Evolutionary conservation across 805 yeast genomes (phyloP).

Genomic region (Saccharomycopsis malanga): DNA sequence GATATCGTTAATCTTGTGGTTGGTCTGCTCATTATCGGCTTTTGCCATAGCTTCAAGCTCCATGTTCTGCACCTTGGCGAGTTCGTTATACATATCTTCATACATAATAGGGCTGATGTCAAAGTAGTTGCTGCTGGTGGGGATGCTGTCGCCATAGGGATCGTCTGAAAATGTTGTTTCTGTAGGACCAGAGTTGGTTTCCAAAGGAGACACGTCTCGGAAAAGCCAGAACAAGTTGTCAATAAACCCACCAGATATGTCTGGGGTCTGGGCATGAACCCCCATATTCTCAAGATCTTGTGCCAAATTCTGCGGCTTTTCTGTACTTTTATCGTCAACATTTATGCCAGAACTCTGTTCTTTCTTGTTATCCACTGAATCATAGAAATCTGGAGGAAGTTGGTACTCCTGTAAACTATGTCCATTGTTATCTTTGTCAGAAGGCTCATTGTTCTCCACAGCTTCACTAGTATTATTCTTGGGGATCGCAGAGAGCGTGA

Average conservation of each 20-base stretch:
- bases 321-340: no score
- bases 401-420: no score
- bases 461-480: no score
- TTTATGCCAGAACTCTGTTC: no score
- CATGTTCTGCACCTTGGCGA: neutral
- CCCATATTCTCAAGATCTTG: no score
- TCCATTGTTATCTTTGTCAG: no score
- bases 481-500: neutral
- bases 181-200: neutral
- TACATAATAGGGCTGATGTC: neutral
- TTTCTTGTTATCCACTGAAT: no score
- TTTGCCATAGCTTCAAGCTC: neutral
- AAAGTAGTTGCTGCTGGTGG: neutral
- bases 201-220: constrained; percentile 11
- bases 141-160: neutral
- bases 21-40: neutral
- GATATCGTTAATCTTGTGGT: neutral
- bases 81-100: neutral
- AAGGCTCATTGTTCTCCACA: no score
- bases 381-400: no score
- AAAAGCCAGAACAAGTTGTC: constrained; percentile 20
- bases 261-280: constrained; percentile 5
- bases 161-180: neutral
- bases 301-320: no score
- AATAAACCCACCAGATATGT: constrained; percentile 16